Base-by-base conservation (phyloP, 2,329 filamentous ascomycete genomes). In the Nigrospora oryzae region DNA sequence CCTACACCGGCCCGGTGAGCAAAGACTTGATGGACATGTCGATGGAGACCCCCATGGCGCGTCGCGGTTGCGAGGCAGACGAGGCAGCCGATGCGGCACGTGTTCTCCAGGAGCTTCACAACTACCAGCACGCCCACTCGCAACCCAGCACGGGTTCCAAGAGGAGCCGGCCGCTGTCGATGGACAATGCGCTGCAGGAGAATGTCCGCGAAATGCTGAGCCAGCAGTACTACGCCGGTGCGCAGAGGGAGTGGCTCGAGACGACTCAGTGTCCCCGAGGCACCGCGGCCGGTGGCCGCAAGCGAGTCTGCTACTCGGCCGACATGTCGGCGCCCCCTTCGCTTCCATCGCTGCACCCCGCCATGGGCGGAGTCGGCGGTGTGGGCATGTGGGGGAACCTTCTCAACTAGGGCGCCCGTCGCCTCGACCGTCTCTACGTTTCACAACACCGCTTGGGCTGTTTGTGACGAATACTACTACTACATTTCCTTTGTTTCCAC, bases 371-470 rank as follows among this genome's bases (percentile, higher is more conserved):
- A 39, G 62, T 72, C 31, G 70, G 70, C 37, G 78, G 76, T 33
- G 75, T 77, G 35, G 79, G 81, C 43, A 83, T 84, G 78, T 85
- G 82, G 81, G 70, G 76, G 47, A 77, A 74, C 45, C 79, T 85
- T 51, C 65, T 84, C 51, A 73, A 75, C 58, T 79, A 67, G 64
- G 60, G 48, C 48, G 48, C 40, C 30, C 11, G 19, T 40, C 23
- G 41, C 40, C 35, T 42, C 23, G 40, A 47, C 44, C 35, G 42
- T 44, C 49, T n/a, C 46, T 38, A 42, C 45, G 31, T 42, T 41
- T 46, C 46, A 51, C 35, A 31, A 51, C 38, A 46, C 50, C 41
- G 41, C 36, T 40, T 16, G 44, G 44, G 40, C 45, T 47, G 50
- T 50, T 54, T 60, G 57, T 60, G 53, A 56, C 53, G 57, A 60